A percentile compares a stretch with the other conserved stretches of the same genome.
phyloP scores from a whole-genome alignment of 176 grass and related monocot species.

The Urochloa ruziziensis region DNA sequence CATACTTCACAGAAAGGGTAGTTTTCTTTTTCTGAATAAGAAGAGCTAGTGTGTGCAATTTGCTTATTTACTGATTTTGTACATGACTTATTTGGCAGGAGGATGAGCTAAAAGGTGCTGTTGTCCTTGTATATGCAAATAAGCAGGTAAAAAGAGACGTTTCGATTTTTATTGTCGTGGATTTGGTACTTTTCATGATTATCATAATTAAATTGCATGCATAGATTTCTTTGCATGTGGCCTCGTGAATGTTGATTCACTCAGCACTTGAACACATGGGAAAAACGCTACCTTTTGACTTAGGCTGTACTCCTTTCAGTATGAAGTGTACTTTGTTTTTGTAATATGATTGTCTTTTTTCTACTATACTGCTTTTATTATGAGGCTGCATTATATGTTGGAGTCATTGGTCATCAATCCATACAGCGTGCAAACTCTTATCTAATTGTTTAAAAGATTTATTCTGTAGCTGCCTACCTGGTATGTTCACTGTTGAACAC shows the following conservation, averaged over 20 bases:
- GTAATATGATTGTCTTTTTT: neutral
- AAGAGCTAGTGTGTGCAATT: neutral
- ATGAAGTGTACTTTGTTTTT: neutral
- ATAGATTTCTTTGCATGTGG: neutral
- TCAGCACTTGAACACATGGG: no score
- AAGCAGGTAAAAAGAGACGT: constrained; percentile 76
- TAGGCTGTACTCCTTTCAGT: neutral
- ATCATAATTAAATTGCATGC: neutral
- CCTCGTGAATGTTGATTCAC: neutral
- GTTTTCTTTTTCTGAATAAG: neutral
- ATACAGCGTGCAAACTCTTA: neutral
- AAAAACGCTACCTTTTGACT: no score
- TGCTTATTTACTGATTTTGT: constrained; percentile 17
- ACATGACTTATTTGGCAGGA: constrained; percentile 57
- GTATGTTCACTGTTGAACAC: no score
- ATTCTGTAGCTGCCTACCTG: neutral
- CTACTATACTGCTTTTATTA: neutral
- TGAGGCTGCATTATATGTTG: neutral
- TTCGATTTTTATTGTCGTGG: neutral
- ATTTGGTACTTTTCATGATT: constrained; percentile 6
- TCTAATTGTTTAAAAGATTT: neutral
- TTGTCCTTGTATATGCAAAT: constrained; percentile 94
- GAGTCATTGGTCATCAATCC: neutral
- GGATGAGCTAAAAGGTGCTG: constrained; percentile 96
- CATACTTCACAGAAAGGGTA: neutral